Evolutionary conservation across 306 rosid species (phyloP), one percentile per base, ranked within the genome.

Genomic region (Dalbergia cochinchinensis): DNA sequence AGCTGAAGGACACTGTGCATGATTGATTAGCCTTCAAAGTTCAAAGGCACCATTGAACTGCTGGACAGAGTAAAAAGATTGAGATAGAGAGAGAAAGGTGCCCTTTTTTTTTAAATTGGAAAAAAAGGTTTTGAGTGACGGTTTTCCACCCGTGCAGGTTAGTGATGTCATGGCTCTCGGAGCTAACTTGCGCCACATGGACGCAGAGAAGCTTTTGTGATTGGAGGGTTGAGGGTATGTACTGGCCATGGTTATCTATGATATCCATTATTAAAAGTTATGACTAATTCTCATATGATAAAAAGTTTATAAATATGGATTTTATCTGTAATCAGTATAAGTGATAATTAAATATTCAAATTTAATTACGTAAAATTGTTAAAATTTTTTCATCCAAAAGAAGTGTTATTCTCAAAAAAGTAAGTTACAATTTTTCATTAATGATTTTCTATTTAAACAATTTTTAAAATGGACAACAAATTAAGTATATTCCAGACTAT

Each of bases 1-100:
- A 79, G 86, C 37, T 47, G 84, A 78, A 78, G 19, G 78, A 64
- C 16, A 81, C 76, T 80, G 90, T 84, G 83, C 80, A 80, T 77
- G 83, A 82, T 85, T 78, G 50, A 44, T 47, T 82, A 77, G 77
- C 87, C 87, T 83, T 79, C 88, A 51, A 80, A 87, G 86, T 80
- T 85, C 91, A 65, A 78, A 87, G 84, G 61, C 88, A 71, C 82
- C 76, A 59, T n/a, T 11, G 55, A 42, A 39, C 15, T 37, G 50
- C 33, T 69, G 39, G 65, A 20, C 62, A 64, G 58, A 74, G 51
- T 37, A 8, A 50, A 54, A 54, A 54, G 60, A 54, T 54, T 54
- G 19, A 54, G 60, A n/a, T 19, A 54, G 60, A 70, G 88, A 87
- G 75, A 73, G 67, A 71, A 77, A 31, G 82, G 73, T 45, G 70